Percentiles rank a stretch among this genome's conserved stretches.
These are phyloP conservation scores for Pneumocystis jirovecii DNA, from an alignment of 1,139 yeast species.

Conservation along the genomic window DNA sequence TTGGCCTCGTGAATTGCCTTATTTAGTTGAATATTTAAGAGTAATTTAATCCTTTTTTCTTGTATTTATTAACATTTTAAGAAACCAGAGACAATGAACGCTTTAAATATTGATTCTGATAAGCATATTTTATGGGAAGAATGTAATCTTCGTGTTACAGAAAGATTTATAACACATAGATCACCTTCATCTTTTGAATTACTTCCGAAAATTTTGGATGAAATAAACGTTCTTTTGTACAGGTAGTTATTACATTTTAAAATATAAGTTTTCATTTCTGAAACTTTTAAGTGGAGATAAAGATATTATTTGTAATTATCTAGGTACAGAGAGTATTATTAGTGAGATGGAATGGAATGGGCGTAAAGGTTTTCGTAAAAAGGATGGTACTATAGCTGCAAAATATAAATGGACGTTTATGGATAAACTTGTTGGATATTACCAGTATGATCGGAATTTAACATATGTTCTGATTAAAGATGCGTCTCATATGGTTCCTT, in stretches of 20 bases:
- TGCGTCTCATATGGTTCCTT: slow-evolving; percentile 92
- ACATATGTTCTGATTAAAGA: slow-evolving; percentile 61
- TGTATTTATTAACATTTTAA: not conserved
- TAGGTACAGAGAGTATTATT: slow-evolving; percentile 59
- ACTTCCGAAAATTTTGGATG: slow-evolving; percentile 46
- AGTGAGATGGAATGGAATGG: slow-evolving; percentile 56
- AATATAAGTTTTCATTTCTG: not conserved
- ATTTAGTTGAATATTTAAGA: slow-evolving; percentile 47
- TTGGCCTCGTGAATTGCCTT: slow-evolving; percentile 71
- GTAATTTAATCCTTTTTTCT: not conserved
- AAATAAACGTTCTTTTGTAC: slow-evolving; percentile 55
- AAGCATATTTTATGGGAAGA: slow-evolving; percentile 49
- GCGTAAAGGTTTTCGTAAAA: slow-evolving; percentile 36
- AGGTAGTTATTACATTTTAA: not conserved
- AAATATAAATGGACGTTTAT: slow-evolving; percentile 19
- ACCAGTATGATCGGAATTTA: slow-evolving; percentile 44
- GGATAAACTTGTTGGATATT: slow-evolving; percentile 21
- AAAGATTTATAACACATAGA: slow-evolving; percentile 35
- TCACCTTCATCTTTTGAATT: slow-evolving; percentile 50
- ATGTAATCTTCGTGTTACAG: slow-evolving; percentile 49
- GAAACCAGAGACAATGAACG: slow-evolving; percentile 38
- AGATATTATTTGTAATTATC: slow-evolving; percentile 75
- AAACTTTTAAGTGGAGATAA: slow-evolving; percentile 48
- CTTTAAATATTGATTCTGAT: slow-evolving; percentile 30
- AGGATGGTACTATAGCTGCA: slow-evolving; percentile 17